A percentile compares a stretch with the other conserved stretches of the same genome.
These are phyloP conservation scores for Brassica incana DNA, from an alignment of 345 rosid species.

Conservation along the genomic window DNA sequence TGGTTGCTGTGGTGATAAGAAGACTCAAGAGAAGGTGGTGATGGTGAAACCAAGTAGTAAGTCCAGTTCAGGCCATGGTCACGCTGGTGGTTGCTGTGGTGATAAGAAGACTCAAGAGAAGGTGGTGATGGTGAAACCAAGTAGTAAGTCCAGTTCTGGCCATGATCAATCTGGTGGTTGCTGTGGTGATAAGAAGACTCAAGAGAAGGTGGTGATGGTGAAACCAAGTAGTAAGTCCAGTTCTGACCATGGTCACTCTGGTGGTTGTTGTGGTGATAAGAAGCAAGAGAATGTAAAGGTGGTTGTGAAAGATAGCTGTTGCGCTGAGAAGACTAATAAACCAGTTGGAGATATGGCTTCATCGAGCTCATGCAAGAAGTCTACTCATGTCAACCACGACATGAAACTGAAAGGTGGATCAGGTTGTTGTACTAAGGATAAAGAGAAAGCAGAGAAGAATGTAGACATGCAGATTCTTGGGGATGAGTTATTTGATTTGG, in stretches of 20 bases:
- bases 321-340: slow-evolving; percentile 16
- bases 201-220: slow-evolving; percentile 29
- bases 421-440: slow-evolving; percentile 25
- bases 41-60: background rate
- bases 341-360: slow-evolving; percentile 16
- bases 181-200: slow-evolving; percentile 33
- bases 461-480: background rate
- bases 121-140: background rate
- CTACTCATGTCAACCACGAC: slow-evolving; percentile 22
- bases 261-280: slow-evolving; percentile 36
- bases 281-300: slow-evolving; percentile 15
- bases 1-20: background rate
- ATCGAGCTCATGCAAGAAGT: slow-evolving; percentile 34
- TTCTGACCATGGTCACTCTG: slow-evolving; percentile 26
- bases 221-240: slow-evolving; percentile 10
- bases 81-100: slow-evolving; percentile 33
- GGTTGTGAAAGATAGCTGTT: slow-evolving; percentile 28
- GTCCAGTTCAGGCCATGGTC: slow-evolving; percentile 18
- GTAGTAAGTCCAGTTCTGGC: background rate
- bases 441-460: slow-evolving; percentile 18
- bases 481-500: background rate
- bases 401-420: slow-evolving; percentile 27
- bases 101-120: slow-evolving; percentile 18
- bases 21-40: background rate
- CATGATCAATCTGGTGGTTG: slow-evolving; percentile 2